Evolutionary conservation across 2,329 filamentous ascomycete species (phyloP).

Genomic region (Trichoderma gracile): DNA sequence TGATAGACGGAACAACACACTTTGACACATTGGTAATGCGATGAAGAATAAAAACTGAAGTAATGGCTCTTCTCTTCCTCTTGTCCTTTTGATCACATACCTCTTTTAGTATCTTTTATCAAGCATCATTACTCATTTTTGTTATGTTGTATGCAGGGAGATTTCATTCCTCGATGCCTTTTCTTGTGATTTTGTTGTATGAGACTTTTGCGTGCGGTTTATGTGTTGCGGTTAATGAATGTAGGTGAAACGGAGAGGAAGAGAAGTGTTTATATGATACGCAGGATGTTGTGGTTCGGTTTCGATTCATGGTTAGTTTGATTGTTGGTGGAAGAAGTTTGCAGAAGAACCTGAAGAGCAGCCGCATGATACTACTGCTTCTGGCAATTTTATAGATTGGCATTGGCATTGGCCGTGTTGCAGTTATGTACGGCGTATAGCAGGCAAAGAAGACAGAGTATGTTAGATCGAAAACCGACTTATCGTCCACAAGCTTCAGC

Average conservation of each 20-base stretch:
- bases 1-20: slow-evolving; percentile 14
- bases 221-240: no score
- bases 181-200: not conserved
- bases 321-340: not conserved
- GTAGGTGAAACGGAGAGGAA: no score
- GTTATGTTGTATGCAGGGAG: not conserved
- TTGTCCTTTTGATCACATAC: not conserved
- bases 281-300: not conserved
- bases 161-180: not conserved
- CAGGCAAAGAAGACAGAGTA: no score
- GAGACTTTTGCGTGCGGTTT: no score
- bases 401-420: no score
- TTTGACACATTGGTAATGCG: slow-evolving; percentile 14
- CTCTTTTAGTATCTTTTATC: slow-evolving; percentile 1
- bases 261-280: no score
- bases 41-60: slow-evolving; percentile 18
- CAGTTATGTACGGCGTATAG: no score
- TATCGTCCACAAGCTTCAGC: no score
- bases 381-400: no score
- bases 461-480: no score
- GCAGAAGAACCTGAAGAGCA: not conserved
- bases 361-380: not conserved
- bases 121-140: not conserved
- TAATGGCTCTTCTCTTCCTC: slow-evolving; percentile 4
- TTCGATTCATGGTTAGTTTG: not conserved